Percentiles rank a stretch among this genome's conserved stretches.
Evolutionary conservation across 2,329 filamentous ascomycete genomes (phyloP).

Genomic region (Fusarium verrucosum): DNA sequence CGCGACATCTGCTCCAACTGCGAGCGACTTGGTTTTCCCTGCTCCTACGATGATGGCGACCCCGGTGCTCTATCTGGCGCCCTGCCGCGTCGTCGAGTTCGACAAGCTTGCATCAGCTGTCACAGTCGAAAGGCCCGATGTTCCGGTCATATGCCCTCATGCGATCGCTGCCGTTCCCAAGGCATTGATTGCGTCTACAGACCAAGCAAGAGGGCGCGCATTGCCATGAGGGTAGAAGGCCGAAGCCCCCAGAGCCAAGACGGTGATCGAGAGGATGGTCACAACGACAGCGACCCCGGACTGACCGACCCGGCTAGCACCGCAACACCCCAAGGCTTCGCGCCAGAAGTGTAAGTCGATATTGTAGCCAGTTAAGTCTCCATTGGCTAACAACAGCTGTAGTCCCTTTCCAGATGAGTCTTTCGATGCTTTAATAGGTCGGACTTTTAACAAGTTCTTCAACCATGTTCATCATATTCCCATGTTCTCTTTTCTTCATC

Average conservation of each 20-base stretch:
- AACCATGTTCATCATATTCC: conserved; percentile 68
- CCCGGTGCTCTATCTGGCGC: conserved; percentile 54
- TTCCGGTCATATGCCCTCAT: conserved; percentile 65
- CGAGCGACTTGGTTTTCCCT: conserved; percentile 65
- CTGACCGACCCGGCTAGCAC: conserved; percentile 49
- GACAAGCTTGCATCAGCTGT: conserved; percentile 66
- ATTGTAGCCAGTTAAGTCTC: neutral
- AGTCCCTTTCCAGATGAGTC: conserved; percentile 53
- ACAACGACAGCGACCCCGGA: conserved; percentile 49
- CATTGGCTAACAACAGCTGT: conserved; percentile 34
- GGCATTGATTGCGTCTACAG: conserved; percentile 66
- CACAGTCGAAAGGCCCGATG: conserved; percentile 67
- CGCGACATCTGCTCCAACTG: conserved; percentile 66
- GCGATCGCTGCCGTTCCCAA: conserved; percentile 60
- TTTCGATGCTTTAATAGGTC: conserved; percentile 60
- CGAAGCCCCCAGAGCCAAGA: conserved; percentile 50
- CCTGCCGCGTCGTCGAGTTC: conserved; percentile 63
- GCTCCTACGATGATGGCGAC: conserved; percentile 63
- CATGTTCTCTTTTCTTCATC: conserved; percentile 67
- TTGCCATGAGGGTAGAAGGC: conserved; percentile 39
- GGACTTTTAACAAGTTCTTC: conserved; percentile 67
- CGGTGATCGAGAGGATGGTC: conserved; percentile 48
- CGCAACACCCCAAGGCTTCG: conserved; percentile 48
- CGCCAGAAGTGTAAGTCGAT: conserved; percentile 49
- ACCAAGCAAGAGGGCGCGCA: conserved; percentile 55